Conservation (phyloP, 305 asterid species). For the Solanum aculeatissimum region DNA sequence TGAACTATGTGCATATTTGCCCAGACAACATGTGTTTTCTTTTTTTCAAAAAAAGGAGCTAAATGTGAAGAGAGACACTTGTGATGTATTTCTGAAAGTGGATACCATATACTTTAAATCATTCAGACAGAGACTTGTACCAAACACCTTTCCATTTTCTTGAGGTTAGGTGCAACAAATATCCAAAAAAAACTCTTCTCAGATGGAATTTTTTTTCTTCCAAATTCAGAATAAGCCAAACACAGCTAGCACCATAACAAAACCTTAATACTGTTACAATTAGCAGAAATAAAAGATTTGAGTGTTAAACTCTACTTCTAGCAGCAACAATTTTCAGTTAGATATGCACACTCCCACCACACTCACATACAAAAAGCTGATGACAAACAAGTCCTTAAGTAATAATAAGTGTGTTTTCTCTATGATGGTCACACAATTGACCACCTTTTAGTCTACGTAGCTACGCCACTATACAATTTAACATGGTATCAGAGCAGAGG, state of each 20-base stretch:
- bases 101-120: neutral
- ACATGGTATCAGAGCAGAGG: neutral
- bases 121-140: neutral
- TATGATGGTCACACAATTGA: neutral
- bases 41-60: neutral
- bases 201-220: neutral
- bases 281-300: neutral
- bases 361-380: neutral
- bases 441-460: neutral
- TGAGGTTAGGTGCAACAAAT: neutral
- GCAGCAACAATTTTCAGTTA: neutral
- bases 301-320: neutral
- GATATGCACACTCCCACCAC: neutral
- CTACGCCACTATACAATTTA: neutral
- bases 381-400: neutral
- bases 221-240: neutral
- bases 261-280: neutral
- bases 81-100: neutral
- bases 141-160: neutral
- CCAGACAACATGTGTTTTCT: neutral
- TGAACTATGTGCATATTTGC: neutral
- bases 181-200: neutral
- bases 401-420: neutral
- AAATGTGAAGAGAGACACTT: neutral
- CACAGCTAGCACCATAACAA: neutral